These are phyloP conservation scores for Ocimum tenuiflorum DNA, from an alignment of 257 asterid genomes.

Conservation along the genomic window DNA sequence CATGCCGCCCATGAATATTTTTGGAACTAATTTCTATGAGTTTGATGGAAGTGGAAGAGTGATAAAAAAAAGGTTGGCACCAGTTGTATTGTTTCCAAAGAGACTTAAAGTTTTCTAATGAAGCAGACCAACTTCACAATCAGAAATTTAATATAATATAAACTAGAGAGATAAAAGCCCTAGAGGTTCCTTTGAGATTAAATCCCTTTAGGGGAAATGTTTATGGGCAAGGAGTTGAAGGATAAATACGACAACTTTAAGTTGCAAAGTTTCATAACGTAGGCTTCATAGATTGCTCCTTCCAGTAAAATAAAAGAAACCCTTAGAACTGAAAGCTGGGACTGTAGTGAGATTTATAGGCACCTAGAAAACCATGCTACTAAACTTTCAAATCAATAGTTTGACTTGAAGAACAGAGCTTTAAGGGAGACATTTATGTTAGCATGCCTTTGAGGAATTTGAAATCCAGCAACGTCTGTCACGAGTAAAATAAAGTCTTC, in stretches of 20 bases:
- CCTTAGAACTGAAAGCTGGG: neutral
- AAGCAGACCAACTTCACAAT: neutral
- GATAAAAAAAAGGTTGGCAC: neutral
- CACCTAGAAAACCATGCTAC: neutral
- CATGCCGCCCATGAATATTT: neutral
- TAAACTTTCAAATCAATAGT: neutral
- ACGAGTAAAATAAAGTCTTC: neutral
- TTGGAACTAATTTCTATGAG: neutral
- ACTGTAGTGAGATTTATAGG: neutral
- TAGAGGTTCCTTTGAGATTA: no score
- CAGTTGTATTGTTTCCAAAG: neutral
- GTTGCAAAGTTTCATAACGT: neutral
- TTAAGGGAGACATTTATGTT: neutral
- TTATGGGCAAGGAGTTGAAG: neutral
- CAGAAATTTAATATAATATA: no score
- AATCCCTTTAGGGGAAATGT: neutral
- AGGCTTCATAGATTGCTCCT: neutral
- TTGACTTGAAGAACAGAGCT: neutral
- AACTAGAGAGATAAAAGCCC: no score
- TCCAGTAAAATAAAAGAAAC: neutral
- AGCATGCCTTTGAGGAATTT: neutral
- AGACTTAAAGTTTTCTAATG: neutral
- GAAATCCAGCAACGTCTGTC: neutral
- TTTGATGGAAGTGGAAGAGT: neutral
- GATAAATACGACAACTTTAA: neutral